Percentiles rank a stretch among this genome's conserved stretches.
Conservation (phyloP, 331 rosid species). For the Ulmus americana region DNA sequence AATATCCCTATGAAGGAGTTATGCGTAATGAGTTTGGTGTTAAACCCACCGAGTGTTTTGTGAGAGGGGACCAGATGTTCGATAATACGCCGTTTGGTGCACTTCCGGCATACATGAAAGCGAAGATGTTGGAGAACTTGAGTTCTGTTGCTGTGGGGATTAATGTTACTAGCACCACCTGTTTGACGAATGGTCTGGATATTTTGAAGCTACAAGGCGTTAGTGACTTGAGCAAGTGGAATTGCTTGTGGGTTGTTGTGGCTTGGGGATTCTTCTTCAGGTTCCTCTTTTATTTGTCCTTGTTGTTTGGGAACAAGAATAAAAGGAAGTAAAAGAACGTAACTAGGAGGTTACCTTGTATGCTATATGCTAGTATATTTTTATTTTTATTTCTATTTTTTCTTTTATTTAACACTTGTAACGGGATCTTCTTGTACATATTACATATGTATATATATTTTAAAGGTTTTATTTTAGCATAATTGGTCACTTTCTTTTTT, state of each 20-base stretch:
- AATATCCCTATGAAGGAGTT: conserved; percentile 52
- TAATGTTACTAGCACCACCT: conserved; percentile 34
- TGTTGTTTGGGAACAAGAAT: conserved; percentile 43
- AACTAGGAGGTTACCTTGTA: too few relatives aligned
- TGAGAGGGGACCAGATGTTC: conserved; percentile 43
- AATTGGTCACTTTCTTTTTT: too few relatives aligned
- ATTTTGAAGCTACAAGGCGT: conserved; percentile 42
- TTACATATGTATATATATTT: too few relatives aligned
- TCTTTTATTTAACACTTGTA: too few relatives aligned
- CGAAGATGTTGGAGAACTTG: conserved; percentile 35
- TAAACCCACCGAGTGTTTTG: conserved; percentile 28
- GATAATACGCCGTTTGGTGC: conserved; percentile 41
- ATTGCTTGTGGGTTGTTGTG: conserved; percentile 38
- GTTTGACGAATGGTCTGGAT: conserved; percentile 42
- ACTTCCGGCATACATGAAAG: conserved; percentile 28
- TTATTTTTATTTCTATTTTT: too few relatives aligned
- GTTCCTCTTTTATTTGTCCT: conserved; percentile 32
- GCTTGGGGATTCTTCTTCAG: conserved; percentile 54
- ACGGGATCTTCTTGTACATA: too few relatives aligned
- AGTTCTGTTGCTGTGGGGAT: conserved; percentile 31
- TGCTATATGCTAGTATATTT: too few relatives aligned
- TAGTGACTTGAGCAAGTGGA: conserved; percentile 42
- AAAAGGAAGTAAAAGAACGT: conserved; percentile 26
- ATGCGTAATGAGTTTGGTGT: conserved; percentile 39
- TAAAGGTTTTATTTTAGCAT: too few relatives aligned